A percentile compares a stretch with the other conserved stretches of the same genome.
Evolutionary conservation across 2,329 filamentous ascomycete genomes (phyloP).

Genomic region (Venturia effusa): DNA sequence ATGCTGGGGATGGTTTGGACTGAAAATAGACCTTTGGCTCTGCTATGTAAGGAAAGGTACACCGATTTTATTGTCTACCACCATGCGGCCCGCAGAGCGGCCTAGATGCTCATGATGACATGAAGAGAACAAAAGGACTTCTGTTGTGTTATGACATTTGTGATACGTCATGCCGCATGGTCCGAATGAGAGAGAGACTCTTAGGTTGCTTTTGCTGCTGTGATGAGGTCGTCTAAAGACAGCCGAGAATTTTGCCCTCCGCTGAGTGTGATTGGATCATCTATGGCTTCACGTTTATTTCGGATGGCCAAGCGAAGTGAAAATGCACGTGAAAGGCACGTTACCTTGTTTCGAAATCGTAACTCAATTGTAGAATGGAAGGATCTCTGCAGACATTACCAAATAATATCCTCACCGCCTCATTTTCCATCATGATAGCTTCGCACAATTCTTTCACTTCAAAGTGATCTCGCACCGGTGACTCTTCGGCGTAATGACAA

Average conservation of each 20-base stretch:
- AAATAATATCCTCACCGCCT: neutral
- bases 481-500: constrained; percentile 10
- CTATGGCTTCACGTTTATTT: too few relatives aligned
- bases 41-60: neutral
- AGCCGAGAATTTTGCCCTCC: too few relatives aligned
- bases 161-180: neutral
- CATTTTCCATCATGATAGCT: too few relatives aligned
- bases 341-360: too few relatives aligned
- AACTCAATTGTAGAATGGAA: too few relatives aligned
- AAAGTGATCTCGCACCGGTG: constrained; percentile 8
- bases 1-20: neutral
- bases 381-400: neutral
- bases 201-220: neutral
- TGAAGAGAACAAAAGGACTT: neutral
- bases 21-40: neutral
- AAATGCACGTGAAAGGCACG: too few relatives aligned
- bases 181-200: neutral
- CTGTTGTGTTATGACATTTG: neutral
- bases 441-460: neutral
- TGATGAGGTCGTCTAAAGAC: neutral
- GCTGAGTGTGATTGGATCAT: too few relatives aligned
- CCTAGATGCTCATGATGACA: neutral
- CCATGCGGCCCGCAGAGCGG: neutral
- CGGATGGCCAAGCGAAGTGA: too few relatives aligned
- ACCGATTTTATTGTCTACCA: neutral